Conservation (phyloP, 257 asterid genomes). For the Solanum dulcamara region DNA sequence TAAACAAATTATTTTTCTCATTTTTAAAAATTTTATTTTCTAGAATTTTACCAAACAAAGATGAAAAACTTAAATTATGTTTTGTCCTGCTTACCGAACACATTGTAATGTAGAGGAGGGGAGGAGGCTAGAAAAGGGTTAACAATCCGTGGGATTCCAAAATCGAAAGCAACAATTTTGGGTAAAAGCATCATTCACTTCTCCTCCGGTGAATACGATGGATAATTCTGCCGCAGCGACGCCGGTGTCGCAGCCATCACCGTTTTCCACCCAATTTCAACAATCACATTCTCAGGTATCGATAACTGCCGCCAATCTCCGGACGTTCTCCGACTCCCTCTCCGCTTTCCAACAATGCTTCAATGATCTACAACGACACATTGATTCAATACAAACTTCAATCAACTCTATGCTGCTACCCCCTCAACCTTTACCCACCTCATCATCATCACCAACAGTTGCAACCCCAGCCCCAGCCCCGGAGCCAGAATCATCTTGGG, state of each 20-base stretch:
- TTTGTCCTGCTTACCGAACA: background rate
- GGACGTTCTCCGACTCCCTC: background rate
- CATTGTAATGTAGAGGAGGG: too few relatives aligned
- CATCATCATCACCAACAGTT: background rate
- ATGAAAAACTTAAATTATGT: background rate
- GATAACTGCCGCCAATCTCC: background rate
- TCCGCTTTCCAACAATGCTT: background rate
- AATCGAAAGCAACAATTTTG: background rate
- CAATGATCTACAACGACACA: background rate
- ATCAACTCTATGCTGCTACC: background rate
- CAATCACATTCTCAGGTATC: background rate
- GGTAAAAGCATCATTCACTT: background rate
- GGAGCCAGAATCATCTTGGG: constrained; percentile 11
- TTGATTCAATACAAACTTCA: background rate
- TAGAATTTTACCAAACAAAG: too few relatives aligned
- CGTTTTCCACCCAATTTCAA: background rate
- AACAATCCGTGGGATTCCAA: background rate
- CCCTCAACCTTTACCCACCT: background rate
- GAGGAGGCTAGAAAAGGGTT: background rate
- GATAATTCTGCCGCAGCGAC: background rate
- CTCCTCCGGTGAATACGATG: background rate
- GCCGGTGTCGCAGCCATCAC: background rate
- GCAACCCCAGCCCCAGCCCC: constrained; percentile 1
- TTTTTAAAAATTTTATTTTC: too few relatives aligned
- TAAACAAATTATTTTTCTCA: too few relatives aligned